These are phyloP conservation scores for Aureobasidium pullulans DNA, from an alignment of 2,329 filamentous ascomycete species.

Conservation along the genomic window DNA sequence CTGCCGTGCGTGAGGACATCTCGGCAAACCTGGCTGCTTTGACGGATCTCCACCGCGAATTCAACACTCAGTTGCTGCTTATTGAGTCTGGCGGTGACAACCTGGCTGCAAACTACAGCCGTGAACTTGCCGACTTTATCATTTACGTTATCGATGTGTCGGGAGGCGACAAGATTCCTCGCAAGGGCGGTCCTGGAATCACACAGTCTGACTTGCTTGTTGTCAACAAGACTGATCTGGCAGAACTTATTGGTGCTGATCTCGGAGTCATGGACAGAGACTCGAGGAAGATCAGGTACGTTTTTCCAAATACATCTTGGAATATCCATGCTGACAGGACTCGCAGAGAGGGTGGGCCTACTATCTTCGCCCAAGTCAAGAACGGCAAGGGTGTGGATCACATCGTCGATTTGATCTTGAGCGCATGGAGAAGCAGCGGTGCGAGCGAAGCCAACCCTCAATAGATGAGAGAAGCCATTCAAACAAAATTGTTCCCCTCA, in stretches of 20 bases:
- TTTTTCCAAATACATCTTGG: neutral
- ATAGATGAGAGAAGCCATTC: neutral
- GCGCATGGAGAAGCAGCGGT: conserved; percentile 86
- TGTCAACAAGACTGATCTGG: conserved; percentile 95
- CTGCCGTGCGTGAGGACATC: conserved; percentile 95
- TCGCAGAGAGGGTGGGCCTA: conserved; percentile 77
- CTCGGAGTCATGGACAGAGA: conserved; percentile 90
- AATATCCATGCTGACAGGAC: neutral
- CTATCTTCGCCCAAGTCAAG: conserved; percentile 97
- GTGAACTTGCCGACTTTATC: conserved; percentile 94
- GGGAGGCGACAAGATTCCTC: conserved; percentile 91
- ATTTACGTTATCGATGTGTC: conserved; percentile 98
- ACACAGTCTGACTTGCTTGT: conserved; percentile 91
- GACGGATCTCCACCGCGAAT: conserved; percentile 76
- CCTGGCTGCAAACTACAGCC: conserved; percentile 89
- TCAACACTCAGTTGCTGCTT: conserved; percentile 74
- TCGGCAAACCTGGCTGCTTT: conserved; percentile 86
- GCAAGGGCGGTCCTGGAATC: conserved; percentile 94
- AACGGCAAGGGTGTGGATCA: conserved; percentile 75
- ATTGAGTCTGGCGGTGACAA: conserved; percentile 97
- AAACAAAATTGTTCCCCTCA: no score
- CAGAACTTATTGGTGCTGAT: conserved; percentile 84
- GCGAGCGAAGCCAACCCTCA: conserved; percentile 42
- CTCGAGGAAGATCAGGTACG: conserved; percentile 68
- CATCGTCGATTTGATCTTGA: conserved; percentile 80